Conservation (phyloP, 176 grass and related monocot species). For the Rhipidocladum racemiflorum region DNA sequence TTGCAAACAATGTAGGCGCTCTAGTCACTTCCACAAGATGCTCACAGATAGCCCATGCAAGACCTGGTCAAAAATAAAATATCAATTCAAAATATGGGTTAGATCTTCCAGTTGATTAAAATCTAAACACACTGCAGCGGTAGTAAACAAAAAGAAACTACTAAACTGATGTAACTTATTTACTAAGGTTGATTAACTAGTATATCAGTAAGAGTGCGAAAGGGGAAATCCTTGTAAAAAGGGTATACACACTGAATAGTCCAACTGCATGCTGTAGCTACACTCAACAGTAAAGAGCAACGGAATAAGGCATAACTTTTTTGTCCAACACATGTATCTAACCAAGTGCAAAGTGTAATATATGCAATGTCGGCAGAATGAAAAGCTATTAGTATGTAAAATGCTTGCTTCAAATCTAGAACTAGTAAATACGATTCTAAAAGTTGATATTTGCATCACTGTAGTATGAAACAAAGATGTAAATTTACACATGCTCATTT, state of each 20-base stretch:
- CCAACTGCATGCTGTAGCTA: background rate
- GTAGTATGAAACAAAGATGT: slow-evolving; percentile 6
- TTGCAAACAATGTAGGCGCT: slow-evolving; percentile 91
- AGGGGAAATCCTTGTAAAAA: background rate
- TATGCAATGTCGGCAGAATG: slow-evolving; percentile 12
- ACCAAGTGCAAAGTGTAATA: background rate
- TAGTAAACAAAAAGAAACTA: slow-evolving; percentile 7
- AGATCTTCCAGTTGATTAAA: slow-evolving; percentile 22
- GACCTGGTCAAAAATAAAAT: slow-evolving; percentile 46
- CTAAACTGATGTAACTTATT: background rate
- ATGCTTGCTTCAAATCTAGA: background rate
- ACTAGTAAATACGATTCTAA: slow-evolving; percentile 4
- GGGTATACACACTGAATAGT: background rate
- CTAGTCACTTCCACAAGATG: slow-evolving; percentile 90
- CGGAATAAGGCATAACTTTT: background rate
- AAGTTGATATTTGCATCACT: background rate
- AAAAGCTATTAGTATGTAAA: background rate
- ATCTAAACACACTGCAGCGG: slow-evolving; percentile 10
- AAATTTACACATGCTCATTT: background rate
- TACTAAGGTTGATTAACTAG: slow-evolving; percentile 3
- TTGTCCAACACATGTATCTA: slow-evolving; percentile 23
- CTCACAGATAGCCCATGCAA: slow-evolving; percentile 98
- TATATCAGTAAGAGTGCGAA: background rate
- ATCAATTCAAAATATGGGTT: background rate
- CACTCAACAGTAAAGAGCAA: background rate